Conservation (phyloP, 768 basidiomycete genomes). For the Suillus plorans region DNA sequence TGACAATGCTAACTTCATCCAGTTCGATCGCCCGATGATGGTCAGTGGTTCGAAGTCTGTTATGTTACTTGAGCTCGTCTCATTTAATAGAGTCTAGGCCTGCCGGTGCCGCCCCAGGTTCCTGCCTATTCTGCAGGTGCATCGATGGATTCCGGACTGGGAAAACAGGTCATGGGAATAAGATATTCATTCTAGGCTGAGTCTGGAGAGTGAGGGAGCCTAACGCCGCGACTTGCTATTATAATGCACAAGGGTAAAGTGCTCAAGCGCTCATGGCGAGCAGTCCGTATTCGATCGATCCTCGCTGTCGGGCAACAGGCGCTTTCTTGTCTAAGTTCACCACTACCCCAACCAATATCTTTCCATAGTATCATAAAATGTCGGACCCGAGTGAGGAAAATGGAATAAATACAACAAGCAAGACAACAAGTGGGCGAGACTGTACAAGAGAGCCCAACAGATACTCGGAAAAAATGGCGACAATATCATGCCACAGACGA, state of each 20-base stretch:
- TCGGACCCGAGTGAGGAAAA: not conserved
- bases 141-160: not conserved
- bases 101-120: too few relatives aligned
- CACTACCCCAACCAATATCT: not conserved
- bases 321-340: not conserved
- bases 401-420: not conserved
- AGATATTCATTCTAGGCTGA: not conserved
- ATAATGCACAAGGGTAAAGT: not conserved
- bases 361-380: not conserved
- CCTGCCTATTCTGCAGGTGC: not conserved
- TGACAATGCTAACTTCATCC: not conserved
- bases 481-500: conserved; percentile 29
- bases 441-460: not conserved
- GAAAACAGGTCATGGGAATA: not conserved
- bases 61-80: not conserved
- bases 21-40: not conserved
- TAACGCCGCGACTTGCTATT: not conserved
- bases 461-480: not conserved
- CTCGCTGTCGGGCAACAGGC: not conserved
- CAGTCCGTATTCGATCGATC: not conserved
- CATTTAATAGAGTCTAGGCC: not conserved
- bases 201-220: not conserved
- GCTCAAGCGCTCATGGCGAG: not conserved
- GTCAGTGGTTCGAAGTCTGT: not conserved
- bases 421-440: not conserved